These are phyloP conservation scores for Apiotrichum siamense DNA, from an alignment of 1,284 basidiomycete genomes.

Conservation along the genomic window DNA sequence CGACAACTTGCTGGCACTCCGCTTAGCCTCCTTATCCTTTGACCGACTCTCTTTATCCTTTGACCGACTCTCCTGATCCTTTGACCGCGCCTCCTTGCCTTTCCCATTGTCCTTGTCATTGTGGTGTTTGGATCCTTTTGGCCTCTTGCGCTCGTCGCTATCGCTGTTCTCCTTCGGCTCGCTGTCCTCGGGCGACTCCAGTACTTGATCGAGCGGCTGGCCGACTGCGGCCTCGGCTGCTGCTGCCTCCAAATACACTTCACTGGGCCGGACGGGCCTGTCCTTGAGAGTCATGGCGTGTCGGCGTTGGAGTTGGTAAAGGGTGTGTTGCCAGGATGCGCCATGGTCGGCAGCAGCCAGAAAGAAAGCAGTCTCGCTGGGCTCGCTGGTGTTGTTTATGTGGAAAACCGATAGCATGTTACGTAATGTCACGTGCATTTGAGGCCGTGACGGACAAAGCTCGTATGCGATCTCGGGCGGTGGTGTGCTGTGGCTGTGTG, in stretches of 20 bases:
- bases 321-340: background rate
- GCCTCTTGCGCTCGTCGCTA: background rate
- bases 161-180: background rate
- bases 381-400: background rate
- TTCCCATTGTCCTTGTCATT: background rate
- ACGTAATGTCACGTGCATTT: no score
- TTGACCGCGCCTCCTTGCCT: background rate
- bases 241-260: no score
- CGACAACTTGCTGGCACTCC: conserved; percentile 18
- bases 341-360: background rate
- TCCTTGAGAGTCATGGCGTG: background rate
- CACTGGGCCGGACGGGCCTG: background rate
- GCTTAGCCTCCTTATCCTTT: background rate
- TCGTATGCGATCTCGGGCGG: no score
- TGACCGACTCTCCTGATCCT: background rate
- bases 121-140: background rate
- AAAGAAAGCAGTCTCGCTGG: conserved; percentile 6
- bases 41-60: no score
- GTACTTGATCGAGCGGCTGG: no score
- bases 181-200: background rate
- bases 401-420: no score
- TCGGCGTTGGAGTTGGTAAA: background rate
- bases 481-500: no score
- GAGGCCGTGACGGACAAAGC: no score
- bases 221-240: no score